phyloP scores from a whole-genome alignment of 1,284 basidiomycete species.

The Phellopilus nigrolimitatus region DNA sequence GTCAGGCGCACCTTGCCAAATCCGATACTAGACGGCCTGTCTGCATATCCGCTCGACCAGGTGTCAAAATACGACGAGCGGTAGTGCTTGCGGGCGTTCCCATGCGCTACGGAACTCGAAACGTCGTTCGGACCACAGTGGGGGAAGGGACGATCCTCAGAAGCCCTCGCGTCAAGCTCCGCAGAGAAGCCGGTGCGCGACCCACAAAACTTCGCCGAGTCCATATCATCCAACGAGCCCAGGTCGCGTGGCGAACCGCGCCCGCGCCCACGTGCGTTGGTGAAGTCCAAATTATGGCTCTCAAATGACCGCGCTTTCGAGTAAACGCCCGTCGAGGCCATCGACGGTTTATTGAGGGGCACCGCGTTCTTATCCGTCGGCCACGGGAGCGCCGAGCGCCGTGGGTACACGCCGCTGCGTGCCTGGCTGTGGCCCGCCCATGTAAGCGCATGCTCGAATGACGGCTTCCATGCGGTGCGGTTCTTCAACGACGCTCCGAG shows the following conservation, averaged over 20 bases:
- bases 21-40: conserved; percentile 14
- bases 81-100: conserved; percentile 37
- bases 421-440: conserved; percentile 15
- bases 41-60: not conserved
- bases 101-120: not conserved
- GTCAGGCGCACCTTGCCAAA: conserved; percentile 22
- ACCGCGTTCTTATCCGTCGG: not conserved
- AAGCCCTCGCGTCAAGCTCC: not conserved
- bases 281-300: conserved; percentile 8
- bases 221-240: not conserved
- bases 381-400: conserved; percentile 2
- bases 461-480: conserved; percentile 30
- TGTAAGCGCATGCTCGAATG: conserved; percentile 3
- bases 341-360: not conserved
- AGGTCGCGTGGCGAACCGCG: conserved; percentile 14
- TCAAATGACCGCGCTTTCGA: conserved; percentile 8
- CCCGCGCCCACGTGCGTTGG: not conserved
- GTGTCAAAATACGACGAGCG: conserved; percentile 46
- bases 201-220: not conserved
- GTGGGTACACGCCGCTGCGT: not conserved
- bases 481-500: conserved; percentile 46
- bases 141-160: conserved; percentile 10
- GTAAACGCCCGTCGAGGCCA: not conserved
- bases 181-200: not conserved
- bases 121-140: conserved; percentile 12